Evolutionary conservation across 805 yeast species (phyloP), one percentile per base, ranked within the genome.

Genomic region (Saturnispora saitoi): DNA sequence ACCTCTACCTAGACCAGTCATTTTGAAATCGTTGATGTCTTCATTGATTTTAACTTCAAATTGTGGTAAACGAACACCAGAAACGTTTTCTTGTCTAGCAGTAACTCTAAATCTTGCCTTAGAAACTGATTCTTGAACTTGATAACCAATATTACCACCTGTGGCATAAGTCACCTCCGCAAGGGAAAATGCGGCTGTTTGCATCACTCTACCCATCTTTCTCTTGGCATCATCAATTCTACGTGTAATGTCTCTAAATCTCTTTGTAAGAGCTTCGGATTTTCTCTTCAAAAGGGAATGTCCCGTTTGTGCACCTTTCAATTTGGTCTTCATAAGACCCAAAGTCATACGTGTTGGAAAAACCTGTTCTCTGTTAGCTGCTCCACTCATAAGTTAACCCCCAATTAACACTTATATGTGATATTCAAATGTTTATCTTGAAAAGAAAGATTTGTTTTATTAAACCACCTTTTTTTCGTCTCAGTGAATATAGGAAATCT

Each of bases 171-270:
- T 83, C 42, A 91, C 98, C 66, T 91, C 99, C 3, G 98, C 98
- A 58, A 91, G 75, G 7, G 98, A 90, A 66, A 91, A 91, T 1
- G 98, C 95, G 2, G 99, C 99, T 0, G 95, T 86, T 65, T 93
- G 98, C 98, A 91, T 91, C 40, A 91, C 96, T 55, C 91, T 76
- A 45, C 98, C 99, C 98, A 93, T 91, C 72, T 91, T 93, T 58
- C 91, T 79, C 70, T 91, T 91, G 40, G 98, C 83, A 58, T 88
- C 95, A 65, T 93, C 96, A 63, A 91, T 91, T 66, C 96, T 74
- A 64, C 78, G 86, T 15, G 97, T 89, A 61, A 91, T 91, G 58
- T 91, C 99, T 68, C 99, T 82, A 71, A 91, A 91, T 60, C 99
- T 76, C 67, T 90, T 89, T 19, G 98, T 93, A 64, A 91, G 75